Evolutionary conservation across 441 rosid genomes (phyloP).

Genomic region (Gossypium davidsonii): DNA sequence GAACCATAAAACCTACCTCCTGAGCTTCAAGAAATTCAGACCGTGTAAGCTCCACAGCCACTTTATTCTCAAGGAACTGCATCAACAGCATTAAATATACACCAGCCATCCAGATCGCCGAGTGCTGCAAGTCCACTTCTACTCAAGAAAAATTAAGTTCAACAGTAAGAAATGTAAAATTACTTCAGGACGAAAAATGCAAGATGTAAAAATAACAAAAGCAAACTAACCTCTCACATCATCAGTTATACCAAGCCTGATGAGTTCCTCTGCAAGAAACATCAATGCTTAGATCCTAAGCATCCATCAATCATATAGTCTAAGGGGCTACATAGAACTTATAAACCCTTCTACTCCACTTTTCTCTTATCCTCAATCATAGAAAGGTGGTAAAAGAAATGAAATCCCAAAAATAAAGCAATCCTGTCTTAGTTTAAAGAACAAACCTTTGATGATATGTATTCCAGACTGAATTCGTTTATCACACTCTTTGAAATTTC

Average conservation of each 20-base stretch:
- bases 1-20: slow-evolving; percentile 45
- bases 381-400: neutral
- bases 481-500: slow-evolving; percentile 79
- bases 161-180: slow-evolving; percentile 9
- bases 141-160: slow-evolving; percentile 28
- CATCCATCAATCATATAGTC: neutral
- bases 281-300: slow-evolving; percentile 21
- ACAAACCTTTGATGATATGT: slow-evolving; percentile 63
- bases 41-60: slow-evolving; percentile 89
- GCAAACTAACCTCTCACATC: slow-evolving; percentile 55
- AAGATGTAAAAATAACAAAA: slow-evolving; percentile 13
- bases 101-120: slow-evolving; percentile 95
- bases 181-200: slow-evolving; percentile 10
- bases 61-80: slow-evolving; percentile 96
- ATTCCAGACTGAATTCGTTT: slow-evolving; percentile 86
- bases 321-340: neutral
- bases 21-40: slow-evolving; percentile 89
- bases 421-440: neutral
- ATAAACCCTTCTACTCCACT: slow-evolving; percentile 5
- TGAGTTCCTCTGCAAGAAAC: slow-evolving; percentile 62
- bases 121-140: slow-evolving; percentile 86
- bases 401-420: slow-evolving; percentile 1
- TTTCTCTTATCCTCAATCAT: neutral
- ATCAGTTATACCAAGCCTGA: slow-evolving; percentile 78
- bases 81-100: slow-evolving; percentile 79